Base-by-base conservation (phyloP, 768 basidiomycete genomes). In the Amanita polypyramis region DNA sequence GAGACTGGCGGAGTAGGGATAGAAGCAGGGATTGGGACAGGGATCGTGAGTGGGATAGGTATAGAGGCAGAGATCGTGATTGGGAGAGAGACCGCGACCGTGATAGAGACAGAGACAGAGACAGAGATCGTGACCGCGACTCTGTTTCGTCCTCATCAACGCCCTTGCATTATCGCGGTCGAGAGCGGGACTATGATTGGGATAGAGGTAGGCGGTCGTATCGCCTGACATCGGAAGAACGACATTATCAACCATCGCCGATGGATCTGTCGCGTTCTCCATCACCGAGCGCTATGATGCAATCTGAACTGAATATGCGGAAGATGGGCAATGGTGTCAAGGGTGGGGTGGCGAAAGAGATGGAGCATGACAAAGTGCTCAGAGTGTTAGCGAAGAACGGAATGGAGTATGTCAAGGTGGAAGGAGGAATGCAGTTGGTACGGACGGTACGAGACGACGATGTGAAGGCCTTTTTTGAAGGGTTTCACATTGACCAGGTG, bases 401-500 rank as follows among this genome's bases (percentile, higher is more conserved):
- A 41, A 68, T 70, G 52, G 83, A 87, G 12, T 76, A 89, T 63
- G 70, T 88, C 37, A 72, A 70, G 52, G 63, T 91, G 12, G 75
- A 76, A 44, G 68, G 72, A 10, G 68, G 70, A 39, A 70, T 66
- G 2, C 68, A 68, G 57, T 60, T 70, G 32, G 65, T 74, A 42
- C 72, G 69, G 43, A 68, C 68, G 12, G 74, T 84, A 42, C 65
- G 66, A 49, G 84, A 87, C 58, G 80, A 79, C 30, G 80, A 85
- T 51, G 77, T 93, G n/a, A 59, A 64, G 52, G 66, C 62, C 48
- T 85, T 85, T 56, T 82, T 91, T 58, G 70, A 73, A 32, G 76
- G 72, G 42, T 90, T 90, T 64, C 70, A 78, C 52, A 75, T 85
- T 15, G 79, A 89, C 41, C 73, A 78, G 73, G 86, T 87, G 65